Evolutionary conservation across 768 basidiomycete species (phyloP), one percentile per base, ranked within the genome.

Genomic region (Tylopilus rubrobrunneus): DNA sequence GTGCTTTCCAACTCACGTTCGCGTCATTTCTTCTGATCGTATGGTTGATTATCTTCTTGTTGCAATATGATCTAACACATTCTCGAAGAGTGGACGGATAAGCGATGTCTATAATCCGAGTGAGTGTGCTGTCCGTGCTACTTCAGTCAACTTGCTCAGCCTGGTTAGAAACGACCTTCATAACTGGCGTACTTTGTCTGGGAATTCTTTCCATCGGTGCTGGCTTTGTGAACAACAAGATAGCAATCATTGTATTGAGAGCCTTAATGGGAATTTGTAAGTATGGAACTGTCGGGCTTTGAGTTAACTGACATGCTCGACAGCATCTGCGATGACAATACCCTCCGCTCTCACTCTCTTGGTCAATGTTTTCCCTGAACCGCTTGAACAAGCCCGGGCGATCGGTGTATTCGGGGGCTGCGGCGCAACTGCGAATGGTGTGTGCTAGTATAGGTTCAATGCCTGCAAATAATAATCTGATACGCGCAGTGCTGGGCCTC

Each of bases 231-330:
- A 52, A 68, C 23, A 67, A 73, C 61, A 76, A 79, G 57, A 74
- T 81, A 48, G 71, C 67, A 0, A 67, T 85, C 42, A 70, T 83
- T 37, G 69, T 81, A 41, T 62, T 85, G 1, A 72, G 83, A 58
- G 81, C 78, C 2, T 46, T 84, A 7, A 76, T 71, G 57, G 82
- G 83, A n/a, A 70, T 76, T 33, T 72, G 79, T 75, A 43, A 50
- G 66, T 15, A 31, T 31, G 17, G 28, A 6, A 1, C 2, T 6
- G 34, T 6, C 17, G 0, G 19, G 10, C n/a, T 7, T 48, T 5
- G 25, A 12, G 25, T 51, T 10, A 41, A 19, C 42, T 60, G 3
- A 67, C 21, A 25, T 9, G 15, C 23, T 0, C 45, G n/a, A 14
- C 68, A 72, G 77, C 71, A 14, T 80, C 77, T 19, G 71, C 79